phyloP scores from a whole-genome alignment of 805 yeast species.

The Gaillardinia entomophila region DNA sequence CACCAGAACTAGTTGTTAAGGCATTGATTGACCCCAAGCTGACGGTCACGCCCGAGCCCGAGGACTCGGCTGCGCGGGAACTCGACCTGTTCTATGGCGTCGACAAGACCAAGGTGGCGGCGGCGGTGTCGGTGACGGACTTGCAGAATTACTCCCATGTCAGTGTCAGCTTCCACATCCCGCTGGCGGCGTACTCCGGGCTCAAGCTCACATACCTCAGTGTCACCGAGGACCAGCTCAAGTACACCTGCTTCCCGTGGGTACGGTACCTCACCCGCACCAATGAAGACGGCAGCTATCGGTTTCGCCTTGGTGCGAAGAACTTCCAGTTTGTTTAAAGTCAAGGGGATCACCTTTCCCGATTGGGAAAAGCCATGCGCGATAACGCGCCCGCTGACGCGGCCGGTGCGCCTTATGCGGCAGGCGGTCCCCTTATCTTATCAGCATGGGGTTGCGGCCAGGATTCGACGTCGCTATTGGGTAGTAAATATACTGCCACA shows the following conservation, averaged over 20 bases:
- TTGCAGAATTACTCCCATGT: slow-evolving; percentile 17
- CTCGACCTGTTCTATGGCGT: slow-evolving; percentile 29
- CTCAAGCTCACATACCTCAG: slow-evolving; percentile 60
- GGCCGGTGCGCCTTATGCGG: too few relatives aligned
- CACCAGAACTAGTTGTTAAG: slow-evolving; percentile 2
- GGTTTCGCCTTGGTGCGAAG: not conserved
- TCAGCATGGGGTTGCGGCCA: too few relatives aligned
- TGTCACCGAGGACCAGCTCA: slow-evolving; percentile 56
- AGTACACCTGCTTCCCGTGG: slow-evolving; percentile 76
- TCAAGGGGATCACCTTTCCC: too few relatives aligned
- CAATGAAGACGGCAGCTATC: not conserved
- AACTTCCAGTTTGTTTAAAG: too few relatives aligned
- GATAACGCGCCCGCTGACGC: too few relatives aligned
- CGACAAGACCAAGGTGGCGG: slow-evolving; percentile 26
- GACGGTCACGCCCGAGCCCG: slow-evolving; percentile 5
- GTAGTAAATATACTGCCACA: too few relatives aligned
- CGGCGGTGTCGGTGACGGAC: slow-evolving; percentile 20
- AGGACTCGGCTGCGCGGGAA: slow-evolving; percentile 8
- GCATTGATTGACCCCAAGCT: slow-evolving; percentile 1
- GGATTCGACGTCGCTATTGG: too few relatives aligned
- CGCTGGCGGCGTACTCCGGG: slow-evolving; percentile 58
- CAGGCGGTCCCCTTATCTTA: too few relatives aligned
- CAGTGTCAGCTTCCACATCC: slow-evolving; percentile 25
- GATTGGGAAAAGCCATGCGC: too few relatives aligned
- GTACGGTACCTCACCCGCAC: slow-evolving; percentile 46